Evolutionary conservation across 257 asterid genomes (phyloP).

Genomic region (Penstemon eatonii): DNA sequence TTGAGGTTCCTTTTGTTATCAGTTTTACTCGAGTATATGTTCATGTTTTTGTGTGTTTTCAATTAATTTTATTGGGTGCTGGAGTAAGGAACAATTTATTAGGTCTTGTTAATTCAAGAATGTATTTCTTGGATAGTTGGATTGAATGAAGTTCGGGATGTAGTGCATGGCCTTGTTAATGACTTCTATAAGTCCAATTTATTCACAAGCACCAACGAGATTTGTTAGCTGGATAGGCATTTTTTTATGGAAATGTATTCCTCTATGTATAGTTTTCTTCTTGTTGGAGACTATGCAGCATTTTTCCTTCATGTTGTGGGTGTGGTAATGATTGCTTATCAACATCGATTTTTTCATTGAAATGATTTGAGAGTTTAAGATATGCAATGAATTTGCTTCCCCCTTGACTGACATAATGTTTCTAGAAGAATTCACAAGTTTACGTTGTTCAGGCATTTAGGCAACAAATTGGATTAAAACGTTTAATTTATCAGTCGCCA

Average conservation of each 20-base stretch:
- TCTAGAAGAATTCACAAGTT: neutral
- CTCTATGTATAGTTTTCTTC: no score
- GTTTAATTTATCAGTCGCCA: no score
- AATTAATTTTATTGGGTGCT: neutral
- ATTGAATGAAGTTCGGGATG: slow-evolving; percentile 7
- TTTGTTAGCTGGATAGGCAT: neutral
- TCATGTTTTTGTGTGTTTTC: neutral
- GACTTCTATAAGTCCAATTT: neutral
- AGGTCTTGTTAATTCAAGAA: no score
- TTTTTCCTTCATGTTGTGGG: neutral
- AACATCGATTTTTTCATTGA: neutral
- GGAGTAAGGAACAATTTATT: neutral
- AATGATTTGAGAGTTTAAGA: neutral
- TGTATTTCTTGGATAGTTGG: neutral
- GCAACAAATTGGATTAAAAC: slow-evolving; percentile 11
- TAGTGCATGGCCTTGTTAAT: slow-evolving; percentile 11
- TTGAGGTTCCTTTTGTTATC: slow-evolving; percentile 44
- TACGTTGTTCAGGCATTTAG: slow-evolving; percentile 9
- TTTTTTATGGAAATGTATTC: neutral
- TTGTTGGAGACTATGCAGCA: slow-evolving; percentile 3
- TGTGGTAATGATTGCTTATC: neutral
- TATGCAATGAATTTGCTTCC: neutral
- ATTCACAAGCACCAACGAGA: neutral
- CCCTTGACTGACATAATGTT: neutral
- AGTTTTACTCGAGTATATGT: neutral